These are phyloP conservation scores for Mycena alexandri DNA, from an alignment of 768 basidiomycete genomes.

Conservation along the genomic window DNA sequence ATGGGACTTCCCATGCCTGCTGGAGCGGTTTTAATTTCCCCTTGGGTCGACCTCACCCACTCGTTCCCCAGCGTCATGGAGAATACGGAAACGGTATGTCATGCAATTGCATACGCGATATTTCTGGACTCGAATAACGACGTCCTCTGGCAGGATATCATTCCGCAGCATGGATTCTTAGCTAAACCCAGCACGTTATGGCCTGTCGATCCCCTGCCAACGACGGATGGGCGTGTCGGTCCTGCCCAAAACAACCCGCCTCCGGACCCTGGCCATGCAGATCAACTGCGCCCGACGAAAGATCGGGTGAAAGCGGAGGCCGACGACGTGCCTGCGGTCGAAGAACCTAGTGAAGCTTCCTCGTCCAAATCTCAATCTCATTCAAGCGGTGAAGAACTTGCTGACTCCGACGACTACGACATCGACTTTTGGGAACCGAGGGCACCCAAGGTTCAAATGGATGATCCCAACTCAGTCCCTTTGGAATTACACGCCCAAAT, in stretches of 20 bases:
- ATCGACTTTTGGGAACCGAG: constrained; percentile 63
- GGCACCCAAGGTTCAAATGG: constrained; percentile 69
- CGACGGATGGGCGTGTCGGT: constrained; percentile 50
- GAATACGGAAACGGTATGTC: constrained; percentile 71
- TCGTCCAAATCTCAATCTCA: neutral
- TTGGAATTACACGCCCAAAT: constrained; percentile 73
- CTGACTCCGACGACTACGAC: constrained; percentile 40
- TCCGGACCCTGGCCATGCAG: constrained; percentile 63
- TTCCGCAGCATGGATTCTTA: constrained; percentile 72
- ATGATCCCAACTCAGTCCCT: constrained; percentile 56
- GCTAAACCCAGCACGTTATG: constrained; percentile 70
- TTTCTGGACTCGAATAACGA: no score
- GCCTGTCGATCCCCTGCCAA: constrained; percentile 61
- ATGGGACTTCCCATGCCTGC: constrained; percentile 77
- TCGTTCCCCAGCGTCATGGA: constrained; percentile 82
- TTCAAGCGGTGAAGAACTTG: constrained; percentile 1
- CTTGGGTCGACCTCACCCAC: constrained; percentile 90
- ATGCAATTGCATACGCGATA: neutral
- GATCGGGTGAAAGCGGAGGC: constrained; percentile 43
- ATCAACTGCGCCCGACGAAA: constrained; percentile 56
- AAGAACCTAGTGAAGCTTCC: neutral
- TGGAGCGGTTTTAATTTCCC: constrained; percentile 83
- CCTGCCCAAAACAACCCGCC: constrained; percentile 56
- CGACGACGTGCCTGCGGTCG: neutral
- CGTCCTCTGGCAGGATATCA: constrained; percentile 66